Base-by-base conservation (phyloP, 2,329 filamentous ascomycete genomes). In the Thielaviopsis punctulata region DNA sequence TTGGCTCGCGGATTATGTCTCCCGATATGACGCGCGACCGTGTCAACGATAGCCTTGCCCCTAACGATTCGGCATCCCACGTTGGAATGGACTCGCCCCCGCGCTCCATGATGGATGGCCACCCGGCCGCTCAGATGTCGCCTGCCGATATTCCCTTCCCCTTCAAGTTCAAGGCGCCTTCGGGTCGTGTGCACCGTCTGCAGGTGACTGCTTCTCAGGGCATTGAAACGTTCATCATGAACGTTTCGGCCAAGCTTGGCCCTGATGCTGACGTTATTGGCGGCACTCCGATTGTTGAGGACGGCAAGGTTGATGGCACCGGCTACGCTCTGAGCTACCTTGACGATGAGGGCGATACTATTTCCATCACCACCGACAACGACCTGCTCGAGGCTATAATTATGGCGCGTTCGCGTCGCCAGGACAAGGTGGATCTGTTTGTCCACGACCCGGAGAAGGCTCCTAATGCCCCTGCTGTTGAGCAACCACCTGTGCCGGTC, bases 81-180 rank as follows among this genome's bases (percentile, higher is more conserved):
- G 79, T 86, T 55, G 92, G 90, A 51, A 74, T 79, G 36, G 86
- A 90, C 46, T 87, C 84, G 2, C 87, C 86, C 12, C 71, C 80
- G 19, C 81, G 78, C 52, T 88, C 84, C 19, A 58, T 79, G 21
- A 66, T 80, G 22, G 72, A 67, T 45, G 61, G 62, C 2, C 65
- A 65, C 2, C 45, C 53, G 18, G 53, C 53, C 27, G 73, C 82
- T 46, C 73, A 81, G 18, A 68, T 72, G 3, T 68, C 73, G 5
- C 70, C 76, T 1, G 77, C 85, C 60, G 86, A 93, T 58, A 67
- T 78, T 10, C 86, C 90, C 0, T 98, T 96, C 68, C 80, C 90
- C 2, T 98, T 98, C 80, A 98, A 98, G 67, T 98, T 98, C 77
- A 96, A 96, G 72, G 88, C 92, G 1, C 92, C 92, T 1, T 89